Base-by-base conservation (phyloP, 2,329 filamentous ascomycete genomes). In the Fusarium albidum region DNA sequence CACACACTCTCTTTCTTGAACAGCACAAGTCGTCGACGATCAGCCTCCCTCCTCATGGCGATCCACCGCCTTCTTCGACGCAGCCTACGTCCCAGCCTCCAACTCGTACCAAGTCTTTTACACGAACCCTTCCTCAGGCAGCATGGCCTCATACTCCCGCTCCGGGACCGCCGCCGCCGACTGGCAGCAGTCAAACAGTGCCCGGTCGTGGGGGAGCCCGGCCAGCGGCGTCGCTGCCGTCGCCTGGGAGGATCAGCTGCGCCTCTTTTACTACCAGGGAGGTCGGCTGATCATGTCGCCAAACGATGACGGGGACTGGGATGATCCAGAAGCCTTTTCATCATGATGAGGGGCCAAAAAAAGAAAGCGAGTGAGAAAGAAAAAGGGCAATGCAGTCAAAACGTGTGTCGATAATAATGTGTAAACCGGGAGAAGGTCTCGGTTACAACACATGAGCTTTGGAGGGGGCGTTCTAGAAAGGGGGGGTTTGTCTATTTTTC, bases 31-130 rank as follows among this genome's bases (percentile, higher is more conserved):
- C 26, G 47, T 62, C 34, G 51, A 57, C 13, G 35, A 50, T 15
- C 33, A 32, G 17, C 53, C 57, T 31, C 38, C 31, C 15, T 53
- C 53, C 15, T 45, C 47, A 32, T 64, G 61, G 59, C 17, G 14
- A 9, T 12, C 52, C 13, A 42, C 35, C 38, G 49, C 41, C 12
- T 18, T 47, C 17, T 41, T 64, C 6, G 38, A 53, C n/a, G 57
- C 51, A 39, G 40, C 48, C 17, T 57, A 59, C 40, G 47, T 53
- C 35, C 51, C 56, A 2, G 15, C 15, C 4, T 47, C 31, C 27
- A 53, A 52, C 32, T 46, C 53, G n/a, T 51, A 47, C 33, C 52
- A 52, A 17, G 17, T 61, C 14, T 64, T 53, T 42, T 64, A 63
- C 52, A 44, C 52, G 29, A 55, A 61, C 17, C 41, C 52, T 7